phyloP scores from a whole-genome alignment of 2,329 filamentous ascomycete species.

The Neocatenulostroma microsporum region DNA sequence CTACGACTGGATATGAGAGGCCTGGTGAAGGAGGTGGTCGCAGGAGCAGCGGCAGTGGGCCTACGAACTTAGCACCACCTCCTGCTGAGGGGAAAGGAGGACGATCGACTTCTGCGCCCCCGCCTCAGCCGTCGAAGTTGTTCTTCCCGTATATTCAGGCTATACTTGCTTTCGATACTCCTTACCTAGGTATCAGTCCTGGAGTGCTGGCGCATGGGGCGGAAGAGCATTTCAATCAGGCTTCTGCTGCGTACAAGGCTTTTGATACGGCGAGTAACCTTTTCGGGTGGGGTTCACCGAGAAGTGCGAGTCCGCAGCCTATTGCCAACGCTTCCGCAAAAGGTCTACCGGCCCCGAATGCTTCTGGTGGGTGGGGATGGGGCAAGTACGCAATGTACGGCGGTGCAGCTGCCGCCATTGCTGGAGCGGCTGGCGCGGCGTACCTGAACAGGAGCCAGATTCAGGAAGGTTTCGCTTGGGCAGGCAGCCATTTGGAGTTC shows the following conservation, averaged over 20 bases:
- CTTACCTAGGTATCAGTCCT: slow-evolving; percentile 73
- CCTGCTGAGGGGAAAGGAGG: slow-evolving; percentile 7
- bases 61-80: slow-evolving; percentile 5
- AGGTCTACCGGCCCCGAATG: slow-evolving; percentile 22
- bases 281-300: slow-evolving; percentile 43
- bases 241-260: slow-evolving; percentile 60
- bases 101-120: slow-evolving; percentile 14
- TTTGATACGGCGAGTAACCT: slow-evolving; percentile 55
- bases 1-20: slow-evolving; percentile 7
- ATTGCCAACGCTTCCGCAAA: slow-evolving; percentile 22
- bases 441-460: slow-evolving; percentile 81
- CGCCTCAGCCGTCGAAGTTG: slow-evolving; percentile 31
- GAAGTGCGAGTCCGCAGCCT: slow-evolving; percentile 12
- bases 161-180: slow-evolving; percentile 88
- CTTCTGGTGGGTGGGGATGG: slow-evolving; percentile 47
- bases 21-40: neutral
- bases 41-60: too few species aligned
- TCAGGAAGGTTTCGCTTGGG: slow-evolving; percentile 69
- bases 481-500: slow-evolving; percentile 84
- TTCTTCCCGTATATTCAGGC: slow-evolving; percentile 94
- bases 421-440: slow-evolving; percentile 75
- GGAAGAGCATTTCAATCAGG: slow-evolving; percentile 75
- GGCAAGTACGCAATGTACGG: slow-evolving; percentile 79
- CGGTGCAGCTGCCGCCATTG: slow-evolving; percentile 69
- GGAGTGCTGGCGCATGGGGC: slow-evolving; percentile 80